Percentiles rank a stretch among this genome's conserved stretches.
phyloP scores from a whole-genome alignment of 352 stramenopile genomes.

The Halophytophthora polymorphica region DNA sequence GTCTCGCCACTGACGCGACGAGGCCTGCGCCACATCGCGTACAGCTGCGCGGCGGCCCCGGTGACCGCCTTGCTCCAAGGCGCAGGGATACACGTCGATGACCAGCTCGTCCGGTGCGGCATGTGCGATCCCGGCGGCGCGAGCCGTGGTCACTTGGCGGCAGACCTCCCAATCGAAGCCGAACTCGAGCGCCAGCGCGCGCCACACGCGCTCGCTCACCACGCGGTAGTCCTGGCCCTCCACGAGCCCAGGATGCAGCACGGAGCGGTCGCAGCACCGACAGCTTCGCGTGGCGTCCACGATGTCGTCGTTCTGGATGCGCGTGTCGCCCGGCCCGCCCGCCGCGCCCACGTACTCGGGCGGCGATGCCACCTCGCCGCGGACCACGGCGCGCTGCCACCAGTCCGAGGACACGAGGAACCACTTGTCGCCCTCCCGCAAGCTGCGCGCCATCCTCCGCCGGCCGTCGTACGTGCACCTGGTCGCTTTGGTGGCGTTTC shows the following conservation, averaged over 20 bases:
- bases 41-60: neutral
- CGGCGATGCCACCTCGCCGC: constrained; percentile 6
- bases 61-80: constrained; percentile 23
- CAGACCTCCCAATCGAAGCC: constrained; percentile 63
- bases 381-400: constrained; percentile 41
- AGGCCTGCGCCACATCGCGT: too few species aligned
- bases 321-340: constrained; percentile 1
- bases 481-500: too few species aligned
- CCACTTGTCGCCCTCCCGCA: constrained; percentile 50
- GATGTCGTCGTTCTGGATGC: constrained; percentile 41
- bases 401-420: constrained; percentile 52
- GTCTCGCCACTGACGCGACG: constrained; percentile 35
- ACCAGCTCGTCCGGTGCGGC: constrained; percentile 15
- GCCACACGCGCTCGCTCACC: constrained; percentile 69
- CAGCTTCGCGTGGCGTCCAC: constrained; percentile 47
- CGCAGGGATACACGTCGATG: constrained; percentile 62
- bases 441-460: constrained; percentile 18
- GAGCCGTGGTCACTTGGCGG: constrained; percentile 42
- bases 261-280: constrained; percentile 37
- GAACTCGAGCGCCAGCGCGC: constrained; percentile 49
- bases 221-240: constrained; percentile 59
- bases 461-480: too few species aligned
- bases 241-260: constrained; percentile 42
- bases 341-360: constrained; percentile 1
- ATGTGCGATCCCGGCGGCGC: constrained; percentile 1